Evolutionary conservation across 2,329 filamentous ascomycete species (phyloP), one percentile per base, ranked within the genome.

Genomic region (Emericellopsis atlantica): DNA sequence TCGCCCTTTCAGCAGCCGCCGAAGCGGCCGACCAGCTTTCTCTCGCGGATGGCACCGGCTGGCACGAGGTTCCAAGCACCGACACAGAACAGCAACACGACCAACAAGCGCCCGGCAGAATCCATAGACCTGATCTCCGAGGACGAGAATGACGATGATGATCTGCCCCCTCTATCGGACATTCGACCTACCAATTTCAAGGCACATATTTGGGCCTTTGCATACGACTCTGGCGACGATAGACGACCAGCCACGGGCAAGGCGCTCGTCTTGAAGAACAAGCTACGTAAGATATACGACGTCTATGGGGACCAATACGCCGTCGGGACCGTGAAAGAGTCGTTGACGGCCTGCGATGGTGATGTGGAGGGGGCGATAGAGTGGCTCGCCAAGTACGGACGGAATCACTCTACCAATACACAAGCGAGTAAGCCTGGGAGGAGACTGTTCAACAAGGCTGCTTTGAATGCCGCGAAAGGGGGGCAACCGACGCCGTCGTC

Each of bases 21-120:
- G 41, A 50, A 52, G 39, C 43, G 50, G 23, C 42, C 53, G 4
- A 15, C 4, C 22, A 49, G 49, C 38, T 44, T 65, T 22, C 74
- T 72, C 18, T 78, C 68, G 46, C 62, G 76, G 36, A 82, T 93
- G 66, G 84, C 85, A 31, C 84, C 87, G 23, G 73, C 79, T 36
- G 84, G 87, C 6, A 93, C 87, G 0, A 59, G 70, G 9, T 90
- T 84, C 52, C 72, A 75, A 47, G 66, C 74, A 32, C 54, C 58
- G 23, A 50, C 51, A 41, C 45, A 52, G 16, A 29, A 29, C 26
- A 29, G 4, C 26, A 29, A 9, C 9, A 45, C 48, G 39, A 43
- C 49, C 18, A 47, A 47, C 16, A 67, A 64, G 46, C 53, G 58
- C 16, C 56, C 64, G 4, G 58, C 58, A 12, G 57, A 64, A 42